Evolutionary conservation across 2,329 filamentous ascomycete species (phyloP).

Genomic region (Trichoderma aggressivum): DNA sequence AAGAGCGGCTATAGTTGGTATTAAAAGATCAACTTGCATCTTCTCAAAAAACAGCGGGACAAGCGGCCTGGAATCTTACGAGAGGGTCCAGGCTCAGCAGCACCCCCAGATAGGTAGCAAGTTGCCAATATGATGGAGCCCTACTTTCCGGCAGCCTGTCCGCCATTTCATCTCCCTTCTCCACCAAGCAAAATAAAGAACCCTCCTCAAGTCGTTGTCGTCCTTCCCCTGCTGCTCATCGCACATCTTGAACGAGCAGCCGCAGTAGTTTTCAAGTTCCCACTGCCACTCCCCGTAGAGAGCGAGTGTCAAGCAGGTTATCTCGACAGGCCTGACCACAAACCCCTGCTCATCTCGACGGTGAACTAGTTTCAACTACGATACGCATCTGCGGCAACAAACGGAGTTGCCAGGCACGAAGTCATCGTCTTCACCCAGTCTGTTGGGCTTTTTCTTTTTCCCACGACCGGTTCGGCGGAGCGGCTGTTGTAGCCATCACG

Average conservation of each 20-base stretch:
- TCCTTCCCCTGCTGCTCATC: neutral
- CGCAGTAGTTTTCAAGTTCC: neutral
- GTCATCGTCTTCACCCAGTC: neutral
- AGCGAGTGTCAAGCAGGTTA: neutral
- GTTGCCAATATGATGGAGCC: neutral
- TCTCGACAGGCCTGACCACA: neutral
- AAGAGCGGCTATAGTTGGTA: slow-evolving; percentile 28
- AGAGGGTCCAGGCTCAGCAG: neutral
- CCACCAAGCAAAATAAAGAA: neutral
- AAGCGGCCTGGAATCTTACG: neutral
- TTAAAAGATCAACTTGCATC: slow-evolving; percentile 19
- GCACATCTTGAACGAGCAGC: neutral
- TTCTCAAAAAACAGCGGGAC: neutral
- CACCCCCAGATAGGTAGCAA: neutral
- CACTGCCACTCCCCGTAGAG: neutral
- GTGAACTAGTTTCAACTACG: neutral
- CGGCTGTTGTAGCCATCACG: slow-evolving; percentile 6
- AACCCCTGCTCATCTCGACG: neutral
- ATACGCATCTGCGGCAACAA: slow-evolving; percentile 5
- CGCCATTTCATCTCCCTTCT: neutral
- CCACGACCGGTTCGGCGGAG: slow-evolving; percentile 7
- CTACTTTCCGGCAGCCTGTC: neutral
- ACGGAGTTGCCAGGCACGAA: neutral
- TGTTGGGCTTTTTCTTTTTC: neutral
- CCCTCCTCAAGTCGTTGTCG: neutral